Percentiles rank a stretch among this genome's conserved stretches.
Evolutionary conservation across 2,329 filamentous ascomycete genomes (phyloP).

Genomic region (Dothiorella sarmentorum): DNA sequence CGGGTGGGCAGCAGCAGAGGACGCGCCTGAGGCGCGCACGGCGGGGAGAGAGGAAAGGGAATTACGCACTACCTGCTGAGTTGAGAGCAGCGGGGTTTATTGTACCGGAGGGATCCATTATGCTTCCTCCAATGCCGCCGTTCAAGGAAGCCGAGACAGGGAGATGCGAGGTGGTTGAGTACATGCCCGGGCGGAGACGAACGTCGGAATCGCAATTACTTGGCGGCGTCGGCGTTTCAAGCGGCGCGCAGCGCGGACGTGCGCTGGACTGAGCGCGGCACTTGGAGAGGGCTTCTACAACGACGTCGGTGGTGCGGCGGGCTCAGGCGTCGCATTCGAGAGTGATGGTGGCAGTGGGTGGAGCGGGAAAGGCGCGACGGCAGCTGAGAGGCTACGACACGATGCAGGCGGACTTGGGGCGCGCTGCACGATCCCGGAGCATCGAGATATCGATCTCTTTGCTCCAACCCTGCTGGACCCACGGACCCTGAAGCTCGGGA

Average conservation of each 20-base stretch:
- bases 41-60: not conserved
- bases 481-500: constrained; percentile 17
- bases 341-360: not conserved
- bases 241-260: constrained; percentile 15
- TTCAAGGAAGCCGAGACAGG: constrained; percentile 38
- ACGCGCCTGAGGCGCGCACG: constrained; percentile 15
- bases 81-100: constrained; percentile 41
- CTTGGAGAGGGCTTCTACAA: not conserved
- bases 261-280: not conserved
- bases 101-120: constrained; percentile 41
- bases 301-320: not conserved
- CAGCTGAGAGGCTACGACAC: constrained; percentile 13
- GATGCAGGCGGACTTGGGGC: constrained; percentile 4
- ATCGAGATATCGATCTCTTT: constrained; percentile 19
- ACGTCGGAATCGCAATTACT: constrained; percentile 13
- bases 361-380: not conserved
- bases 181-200: constrained; percentile 28
- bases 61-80: constrained; percentile 32
- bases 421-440: constrained; percentile 19
- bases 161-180: constrained; percentile 36
- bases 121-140: constrained; percentile 37
- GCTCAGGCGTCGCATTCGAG: constrained; percentile 13
- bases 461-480: constrained; percentile 11
- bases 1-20: not conserved
- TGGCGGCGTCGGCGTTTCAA: constrained; percentile 17